phyloP scores from a whole-genome alignment of 192 early-diverging fungal species.

The Gigaspora rosea region DNA sequence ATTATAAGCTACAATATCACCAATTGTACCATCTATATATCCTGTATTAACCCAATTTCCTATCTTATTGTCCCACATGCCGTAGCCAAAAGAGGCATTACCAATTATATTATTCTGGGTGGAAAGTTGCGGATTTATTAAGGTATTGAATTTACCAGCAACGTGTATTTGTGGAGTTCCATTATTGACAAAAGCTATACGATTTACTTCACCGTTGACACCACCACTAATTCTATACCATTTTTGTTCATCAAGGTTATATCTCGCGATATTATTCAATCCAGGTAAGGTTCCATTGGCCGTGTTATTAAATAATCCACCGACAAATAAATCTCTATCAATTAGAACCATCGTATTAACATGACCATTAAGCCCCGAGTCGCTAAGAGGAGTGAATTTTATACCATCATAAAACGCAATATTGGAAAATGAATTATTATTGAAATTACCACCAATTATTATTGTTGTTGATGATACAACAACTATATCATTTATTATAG shows the following conservation, averaged over 20 bases:
- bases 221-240: constrained; percentile 25
- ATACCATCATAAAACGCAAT: constrained; percentile 58
- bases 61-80: constrained; percentile 4
- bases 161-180: constrained; percentile 21
- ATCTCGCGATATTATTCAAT: constrained; percentile 29
- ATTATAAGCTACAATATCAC: background rate
- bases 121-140: background rate
- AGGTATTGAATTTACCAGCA: constrained; percentile 30
- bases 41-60: background rate
- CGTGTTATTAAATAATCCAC: constrained; percentile 35
- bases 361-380: constrained; percentile 49
- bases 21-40: constrained; percentile 9
- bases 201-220: constrained; percentile 29
- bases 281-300: background rate
- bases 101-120: background rate
- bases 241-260: constrained; percentile 10
- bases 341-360: constrained; percentile 47
- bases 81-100: constrained; percentile 23
- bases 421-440: constrained; percentile 49
- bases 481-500: constrained; percentile 52
- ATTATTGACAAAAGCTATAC: background rate
- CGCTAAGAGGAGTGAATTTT: constrained; percentile 28
- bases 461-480: constrained; percentile 43
- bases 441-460: constrained; percentile 66
- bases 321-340: constrained; percentile 36